These are phyloP conservation scores for Pinus albicaulis DNA, from an alignment of 75 land plant species.

Conservation along the genomic window DNA sequence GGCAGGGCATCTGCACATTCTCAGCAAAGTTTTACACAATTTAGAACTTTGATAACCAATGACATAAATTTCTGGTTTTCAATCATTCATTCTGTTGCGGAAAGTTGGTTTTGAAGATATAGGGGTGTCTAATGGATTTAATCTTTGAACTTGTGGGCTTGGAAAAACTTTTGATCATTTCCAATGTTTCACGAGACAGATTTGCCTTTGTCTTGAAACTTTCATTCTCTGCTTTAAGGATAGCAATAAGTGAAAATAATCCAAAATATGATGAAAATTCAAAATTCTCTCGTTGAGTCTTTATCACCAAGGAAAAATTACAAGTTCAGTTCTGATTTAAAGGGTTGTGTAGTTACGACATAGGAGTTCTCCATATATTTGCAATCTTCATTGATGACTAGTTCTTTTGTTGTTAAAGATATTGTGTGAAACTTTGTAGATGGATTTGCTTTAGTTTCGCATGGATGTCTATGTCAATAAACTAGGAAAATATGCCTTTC, in stretches of 20 bases:
- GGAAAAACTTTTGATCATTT: not conserved
- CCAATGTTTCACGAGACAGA: too few relatives aligned
- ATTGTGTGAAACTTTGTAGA: too few relatives aligned
- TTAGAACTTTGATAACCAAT: not conserved
- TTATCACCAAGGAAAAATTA: too few relatives aligned
- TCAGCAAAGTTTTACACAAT: not conserved
- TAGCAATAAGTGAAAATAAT: not conserved
- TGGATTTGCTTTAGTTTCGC: too few relatives aligned
- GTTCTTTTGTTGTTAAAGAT: too few relatives aligned
- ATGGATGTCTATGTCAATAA: too few relatives aligned
- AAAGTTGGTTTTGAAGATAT: not conserved
- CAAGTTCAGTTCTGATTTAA: too few relatives aligned
- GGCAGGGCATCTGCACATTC: not conserved
- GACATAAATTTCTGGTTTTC: not conserved
- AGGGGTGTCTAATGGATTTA: not conserved
- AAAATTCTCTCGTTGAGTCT: too few relatives aligned
- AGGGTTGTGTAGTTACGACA: too few relatives aligned
- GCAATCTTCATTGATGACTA: too few relatives aligned
- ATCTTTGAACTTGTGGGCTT: not conserved
- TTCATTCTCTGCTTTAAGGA: not conserved
- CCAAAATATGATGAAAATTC: not conserved
- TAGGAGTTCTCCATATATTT: too few relatives aligned
- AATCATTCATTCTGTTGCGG: not conserved
- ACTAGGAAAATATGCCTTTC: not conserved
- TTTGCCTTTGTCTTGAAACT: too few relatives aligned